Percentiles rank a stretch among this genome's conserved stretches.
Evolutionary conservation across 495 filamentous ascomycete genomes (phyloP).

Genomic region (Aspergillus affinis): DNA sequence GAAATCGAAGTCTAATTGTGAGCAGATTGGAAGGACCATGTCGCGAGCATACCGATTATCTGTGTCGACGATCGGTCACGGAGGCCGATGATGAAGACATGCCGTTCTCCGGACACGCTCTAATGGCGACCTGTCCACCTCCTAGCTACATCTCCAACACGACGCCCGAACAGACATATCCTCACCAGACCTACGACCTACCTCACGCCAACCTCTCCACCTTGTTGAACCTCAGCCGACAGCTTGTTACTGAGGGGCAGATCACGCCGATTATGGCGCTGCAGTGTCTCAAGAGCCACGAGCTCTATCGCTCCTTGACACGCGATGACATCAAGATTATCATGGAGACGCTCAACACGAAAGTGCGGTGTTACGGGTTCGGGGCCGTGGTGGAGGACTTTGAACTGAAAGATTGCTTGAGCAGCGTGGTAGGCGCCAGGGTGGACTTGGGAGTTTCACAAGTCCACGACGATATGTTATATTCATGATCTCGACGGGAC

Average conservation of each 20-base stretch:
- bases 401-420: slow-evolving; percentile 83
- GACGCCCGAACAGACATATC: slow-evolving; percentile 40
- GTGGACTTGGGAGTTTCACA: slow-evolving; percentile 43
- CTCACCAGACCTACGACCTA: slow-evolving; percentile 50
- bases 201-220: slow-evolving; percentile 72
- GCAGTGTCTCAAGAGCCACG: slow-evolving; percentile 73
- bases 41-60: slow-evolving; percentile 86
- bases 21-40: slow-evolving; percentile 88
- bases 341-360: slow-evolving; percentile 68
- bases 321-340: slow-evolving; percentile 70
- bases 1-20: background rate
- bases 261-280: slow-evolving; percentile 98
- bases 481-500: slow-evolving; percentile 26
- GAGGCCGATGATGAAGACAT: slow-evolving; percentile 51
- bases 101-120: slow-evolving; percentile 71
- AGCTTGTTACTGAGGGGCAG: slow-evolving; percentile 84
- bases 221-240: slow-evolving; percentile 78
- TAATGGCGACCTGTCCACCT: slow-evolving; percentile 88
- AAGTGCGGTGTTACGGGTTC: slow-evolving; percentile 91
- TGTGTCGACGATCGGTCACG: slow-evolving; percentile 46
- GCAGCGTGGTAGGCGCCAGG: slow-evolving; percentile 66
- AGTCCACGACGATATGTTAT: slow-evolving; percentile 37
- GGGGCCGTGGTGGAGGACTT: slow-evolving; percentile 74
- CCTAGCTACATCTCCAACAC: slow-evolving; percentile 47
- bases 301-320: slow-evolving; percentile 61